These are phyloP conservation scores for Talaromyces trachyspermus DNA, from an alignment of 495 filamentous ascomycete species.

Conservation along the genomic window DNA sequence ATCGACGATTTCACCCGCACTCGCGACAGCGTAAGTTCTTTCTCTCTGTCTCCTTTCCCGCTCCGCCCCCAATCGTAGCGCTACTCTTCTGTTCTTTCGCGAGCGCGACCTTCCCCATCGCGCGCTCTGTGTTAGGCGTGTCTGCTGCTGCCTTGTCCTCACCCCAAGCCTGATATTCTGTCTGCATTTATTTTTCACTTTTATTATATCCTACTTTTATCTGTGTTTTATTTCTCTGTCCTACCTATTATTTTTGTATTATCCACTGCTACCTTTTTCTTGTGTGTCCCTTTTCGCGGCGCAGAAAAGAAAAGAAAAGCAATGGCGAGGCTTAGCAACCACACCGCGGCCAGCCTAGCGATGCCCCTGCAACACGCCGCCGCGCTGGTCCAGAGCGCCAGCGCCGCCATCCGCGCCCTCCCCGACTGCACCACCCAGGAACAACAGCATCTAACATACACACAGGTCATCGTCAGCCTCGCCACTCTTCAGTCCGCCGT, in stretches of 20 bases:
- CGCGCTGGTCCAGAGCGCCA: slow-evolving; percentile 6
- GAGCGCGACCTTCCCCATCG: too few relatives aligned
- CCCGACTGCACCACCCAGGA: background rate
- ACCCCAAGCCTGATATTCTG: background rate
- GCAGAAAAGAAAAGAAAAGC: too few relatives aligned
- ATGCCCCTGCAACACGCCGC: slow-evolving; percentile 2
- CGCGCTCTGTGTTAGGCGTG: too few relatives aligned
- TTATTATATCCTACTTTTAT: background rate
- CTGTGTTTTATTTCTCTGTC: background rate
- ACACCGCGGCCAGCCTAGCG: slow-evolving; percentile 1
- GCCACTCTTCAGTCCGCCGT: slow-evolving; percentile 66
- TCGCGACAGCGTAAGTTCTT: slow-evolving; percentile 54
- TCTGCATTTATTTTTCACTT: too few relatives aligned
- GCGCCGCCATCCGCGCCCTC: slow-evolving; percentile 7
- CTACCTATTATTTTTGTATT: background rate
- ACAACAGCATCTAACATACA: slow-evolving; percentile 15
- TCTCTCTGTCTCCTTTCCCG: slow-evolving; percentile 10
- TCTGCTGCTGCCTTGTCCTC: background rate
- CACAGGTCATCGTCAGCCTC: slow-evolving; percentile 64
- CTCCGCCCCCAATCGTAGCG: background rate
- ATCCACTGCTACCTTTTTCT: background rate
- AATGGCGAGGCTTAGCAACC: slow-evolving; percentile 18
- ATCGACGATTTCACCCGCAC: slow-evolving; percentile 55
- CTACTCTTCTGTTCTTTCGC: background rate
- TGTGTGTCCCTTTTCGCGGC: background rate